Base-by-base conservation (phyloP, 768 basidiomycete species). In the Suillus cothurnatus region DNA sequence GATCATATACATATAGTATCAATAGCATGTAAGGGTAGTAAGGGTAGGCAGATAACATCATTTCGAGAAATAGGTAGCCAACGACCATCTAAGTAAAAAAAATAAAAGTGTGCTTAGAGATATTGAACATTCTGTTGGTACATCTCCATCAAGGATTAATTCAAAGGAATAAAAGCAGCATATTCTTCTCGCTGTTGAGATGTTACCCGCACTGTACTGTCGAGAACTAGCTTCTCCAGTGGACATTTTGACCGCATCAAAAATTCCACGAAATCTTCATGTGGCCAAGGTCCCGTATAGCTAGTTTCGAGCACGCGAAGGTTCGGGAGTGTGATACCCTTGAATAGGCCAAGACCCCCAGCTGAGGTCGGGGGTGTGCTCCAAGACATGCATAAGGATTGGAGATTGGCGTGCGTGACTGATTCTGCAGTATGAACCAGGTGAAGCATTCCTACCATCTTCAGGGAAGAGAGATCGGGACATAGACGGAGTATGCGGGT, bases 161-260 rank as follows among this genome's bases (percentile, higher is more conserved):
- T 34, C 34, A 21, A n/a, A 45, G 43, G 43, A 45, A 45, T 1
- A 11, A 45, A 21, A 21, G 43, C 1, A 11, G 4, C 17, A 19
- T 45, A 45, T 45, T 45, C 21, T n/a, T n/a, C 43, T 11, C 21
- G 21, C 21, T 45, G 43, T 21, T 9, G 43, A 1, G 9, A 8
- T 5, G 43, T 45, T 4, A 9, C 21, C 9, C 0, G 11, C 43
- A 45, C 11, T 11, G 9, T 1, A 11, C 3, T 21, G 43, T 8
- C 21, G 21, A 45, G 11, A 45, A n/a, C 9, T 9, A 45, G 21
- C 21, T 9, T 21, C 21, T 70, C 66, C 19, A 72, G 66, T 11
- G 71, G 71, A 39, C 71, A 72, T 31, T 4, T 5, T 12, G 71
- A 72, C 2, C 71, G 71, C 39, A 17, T 28, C 26, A 72, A 21